These are phyloP conservation scores for Podila horticola DNA, from an alignment of 192 early-diverging fungal genomes.

Conservation along the genomic window DNA sequence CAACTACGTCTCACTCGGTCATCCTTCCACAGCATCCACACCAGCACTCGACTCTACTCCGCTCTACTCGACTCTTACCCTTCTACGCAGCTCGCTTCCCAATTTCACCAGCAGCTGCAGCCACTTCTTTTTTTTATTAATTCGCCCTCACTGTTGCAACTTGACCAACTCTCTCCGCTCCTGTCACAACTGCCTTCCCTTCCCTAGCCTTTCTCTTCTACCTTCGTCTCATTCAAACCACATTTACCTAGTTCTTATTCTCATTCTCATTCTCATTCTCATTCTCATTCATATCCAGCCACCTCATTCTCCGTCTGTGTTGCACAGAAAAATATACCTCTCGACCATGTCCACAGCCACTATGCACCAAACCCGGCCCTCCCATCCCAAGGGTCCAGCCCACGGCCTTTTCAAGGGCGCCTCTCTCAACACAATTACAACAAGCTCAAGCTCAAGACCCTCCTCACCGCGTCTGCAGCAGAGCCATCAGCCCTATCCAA, in stretches of 20 bases:
- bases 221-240: neutral
- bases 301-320: too few species aligned
- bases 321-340: neutral
- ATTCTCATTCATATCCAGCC: too few species aligned
- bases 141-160: neutral
- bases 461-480: conserved; percentile 13
- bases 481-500: neutral
- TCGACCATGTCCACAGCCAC: neutral
- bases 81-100: neutral
- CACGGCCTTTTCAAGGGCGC: neutral
- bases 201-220: neutral
- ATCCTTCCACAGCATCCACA: too few species aligned
- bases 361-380: neutral
- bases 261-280: neutral
- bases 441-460: neutral
- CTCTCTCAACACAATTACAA: neutral
- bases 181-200: neutral
- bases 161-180: neutral
- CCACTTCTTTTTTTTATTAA: neutral
- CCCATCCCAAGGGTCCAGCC: too few species aligned
- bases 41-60: neutral
- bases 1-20: too few species aligned
- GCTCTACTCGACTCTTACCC: neutral
- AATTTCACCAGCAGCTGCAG: neutral
- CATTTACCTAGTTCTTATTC: neutral